Base-by-base conservation (phyloP, 2,329 filamentous ascomycete species). In the Claviceps sp. region DNA sequence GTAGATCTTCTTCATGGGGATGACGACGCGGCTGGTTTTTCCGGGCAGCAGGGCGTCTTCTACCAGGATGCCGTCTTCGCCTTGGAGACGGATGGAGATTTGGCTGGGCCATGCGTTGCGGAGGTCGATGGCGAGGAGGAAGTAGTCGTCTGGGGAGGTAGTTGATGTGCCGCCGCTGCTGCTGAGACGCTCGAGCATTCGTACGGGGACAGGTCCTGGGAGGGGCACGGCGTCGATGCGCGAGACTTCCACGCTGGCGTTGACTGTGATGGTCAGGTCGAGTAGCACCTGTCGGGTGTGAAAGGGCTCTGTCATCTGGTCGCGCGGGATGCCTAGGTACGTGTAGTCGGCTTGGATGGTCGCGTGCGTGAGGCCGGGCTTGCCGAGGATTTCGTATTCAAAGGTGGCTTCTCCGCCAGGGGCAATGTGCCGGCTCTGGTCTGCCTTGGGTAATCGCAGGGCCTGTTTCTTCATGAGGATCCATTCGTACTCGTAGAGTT, bases 51-150 rank as follows among this genome's bases (percentile, higher is more conserved):
- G 79, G 48, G 72, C 70, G 55, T 82, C 78, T 47, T 78, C 70
- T 1, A 79, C 70, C 2, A 62, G 59, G 50, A 75, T 66, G 30
- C 70, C 72, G 42, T 76, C 72, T 46, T 77, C 71, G 13, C 72
- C 72, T 50, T 78, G 69, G 2, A 95, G 67, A 30, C 75, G 77
- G 3, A 93, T 76, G 6, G 78, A 73, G 61, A 96, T 79, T 48
- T 84, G 82, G 61, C 81, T 87, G 2, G 88, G 89, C 90, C 90
- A 96, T 0, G 86, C 83, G 62, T 97, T 97, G 52, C 88, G 82
- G 30, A 96, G 72, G 66, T 96, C 91, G 49, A 96, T 72, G 2
- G 93, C 72, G 2, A 95, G 70, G 40, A 95, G 73, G 61, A 88
- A 94, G 61, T 88, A 83, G 38, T 53, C 46, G 42, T 88, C 79